phyloP scores from a whole-genome alignment of 2,329 filamentous ascomycete species.

The Pezicula radicicola region DNA sequence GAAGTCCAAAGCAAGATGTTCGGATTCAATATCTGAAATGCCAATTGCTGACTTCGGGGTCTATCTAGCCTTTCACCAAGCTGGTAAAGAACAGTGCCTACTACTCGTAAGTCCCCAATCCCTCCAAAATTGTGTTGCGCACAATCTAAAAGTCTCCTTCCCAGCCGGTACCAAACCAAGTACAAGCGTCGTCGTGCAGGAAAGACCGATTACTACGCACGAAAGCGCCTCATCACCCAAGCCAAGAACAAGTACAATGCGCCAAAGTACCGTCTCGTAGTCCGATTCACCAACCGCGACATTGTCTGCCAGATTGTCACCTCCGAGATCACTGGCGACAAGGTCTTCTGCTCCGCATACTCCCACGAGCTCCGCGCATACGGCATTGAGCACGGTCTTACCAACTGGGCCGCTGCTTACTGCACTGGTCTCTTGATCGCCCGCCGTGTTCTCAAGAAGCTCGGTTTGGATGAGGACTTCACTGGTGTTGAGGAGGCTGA shows the following conservation, averaged over 20 bases:
- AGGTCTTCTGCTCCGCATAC: slow-evolving; percentile 91
- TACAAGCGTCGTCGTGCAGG: slow-evolving; percentile 95
- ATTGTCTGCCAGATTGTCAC: slow-evolving; percentile 97
- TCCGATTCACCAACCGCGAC: slow-evolving; percentile 99
- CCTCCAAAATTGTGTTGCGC: slow-evolving; percentile 4
- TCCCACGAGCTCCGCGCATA: slow-evolving; percentile 97
- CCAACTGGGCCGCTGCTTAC: slow-evolving; percentile 99
- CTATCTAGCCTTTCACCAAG: slow-evolving; percentile 82
- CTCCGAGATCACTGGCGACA: slow-evolving; percentile 96
- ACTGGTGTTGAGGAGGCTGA: slow-evolving; percentile 93
- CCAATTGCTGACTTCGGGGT: slow-evolving; percentile 97
- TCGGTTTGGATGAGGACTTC: slow-evolving; percentile 91
- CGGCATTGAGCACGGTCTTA: slow-evolving; percentile 96
- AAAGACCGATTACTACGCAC: slow-evolving; percentile 99
- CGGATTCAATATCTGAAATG: slow-evolving; percentile 89
- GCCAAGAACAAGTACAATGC: slow-evolving; percentile 99
- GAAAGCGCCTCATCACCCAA: slow-evolving; percentile 99
- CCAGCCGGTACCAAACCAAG: slow-evolving; percentile 98
- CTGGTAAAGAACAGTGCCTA: slow-evolving; percentile 96
- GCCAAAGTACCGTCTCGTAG: slow-evolving; percentile 98
- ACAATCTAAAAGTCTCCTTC: slow-evolving; percentile 16
- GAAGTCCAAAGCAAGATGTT: slow-evolving; percentile 98
- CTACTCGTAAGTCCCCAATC: slow-evolving; percentile 73
- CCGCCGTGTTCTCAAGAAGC: slow-evolving; percentile 95
- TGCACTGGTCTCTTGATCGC: slow-evolving; percentile 94